Percentiles rank a stretch among this genome's conserved stretches.
phyloP scores from a whole-genome alignment of 2,329 filamentous ascomycete genomes.

The Ophiostoma perfectum region DNA sequence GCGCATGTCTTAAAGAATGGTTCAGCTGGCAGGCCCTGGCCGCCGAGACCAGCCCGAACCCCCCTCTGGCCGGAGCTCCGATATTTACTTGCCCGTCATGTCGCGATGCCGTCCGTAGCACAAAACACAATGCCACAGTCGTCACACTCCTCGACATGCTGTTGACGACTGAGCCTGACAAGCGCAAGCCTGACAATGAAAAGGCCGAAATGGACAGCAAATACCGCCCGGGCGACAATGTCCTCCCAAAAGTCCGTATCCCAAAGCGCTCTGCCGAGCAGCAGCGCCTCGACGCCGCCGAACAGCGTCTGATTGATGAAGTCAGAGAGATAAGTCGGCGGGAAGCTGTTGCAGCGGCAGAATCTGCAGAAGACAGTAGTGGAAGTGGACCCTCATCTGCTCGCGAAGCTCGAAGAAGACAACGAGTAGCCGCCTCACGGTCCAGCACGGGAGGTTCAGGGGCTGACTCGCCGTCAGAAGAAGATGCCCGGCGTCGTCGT shows the following conservation, averaged over 20 bases:
- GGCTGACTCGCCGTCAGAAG: slow-evolving; percentile 27
- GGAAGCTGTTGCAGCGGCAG: slow-evolving; percentile 51
- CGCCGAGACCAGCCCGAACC: slow-evolving; percentile 46
- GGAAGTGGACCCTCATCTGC: slow-evolving; percentile 3
- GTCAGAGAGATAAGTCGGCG: slow-evolving; percentile 69
- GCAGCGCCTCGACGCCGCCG: slow-evolving; percentile 56
- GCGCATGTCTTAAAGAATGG: slow-evolving; percentile 93
- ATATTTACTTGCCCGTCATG: slow-evolving; percentile 89
- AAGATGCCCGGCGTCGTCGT: slow-evolving; percentile 35
- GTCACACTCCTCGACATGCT: slow-evolving; percentile 88
- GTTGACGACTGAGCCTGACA: slow-evolving; percentile 70
- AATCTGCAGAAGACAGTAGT: slow-evolving; percentile 14
- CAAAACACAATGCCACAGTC: slow-evolving; percentile 83
- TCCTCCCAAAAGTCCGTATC: slow-evolving; percentile 59
- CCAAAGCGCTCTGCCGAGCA: slow-evolving; percentile 50
- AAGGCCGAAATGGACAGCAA: slow-evolving; percentile 68
- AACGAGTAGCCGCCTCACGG: slow-evolving; percentile 23
- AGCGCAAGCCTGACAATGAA: slow-evolving; percentile 64
- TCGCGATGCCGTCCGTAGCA: slow-evolving; percentile 77
- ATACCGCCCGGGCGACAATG: slow-evolving; percentile 76
- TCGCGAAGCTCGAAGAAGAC: slow-evolving; percentile 14
- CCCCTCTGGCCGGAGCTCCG: slow-evolving; percentile 44
- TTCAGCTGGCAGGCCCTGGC: slow-evolving; percentile 71
- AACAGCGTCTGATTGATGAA: slow-evolving; percentile 64
- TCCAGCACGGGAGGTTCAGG: slow-evolving; percentile 23